phyloP scores from a whole-genome alignment of 805 yeast genomes.

The Wickerhamiella occidentalis region DNA sequence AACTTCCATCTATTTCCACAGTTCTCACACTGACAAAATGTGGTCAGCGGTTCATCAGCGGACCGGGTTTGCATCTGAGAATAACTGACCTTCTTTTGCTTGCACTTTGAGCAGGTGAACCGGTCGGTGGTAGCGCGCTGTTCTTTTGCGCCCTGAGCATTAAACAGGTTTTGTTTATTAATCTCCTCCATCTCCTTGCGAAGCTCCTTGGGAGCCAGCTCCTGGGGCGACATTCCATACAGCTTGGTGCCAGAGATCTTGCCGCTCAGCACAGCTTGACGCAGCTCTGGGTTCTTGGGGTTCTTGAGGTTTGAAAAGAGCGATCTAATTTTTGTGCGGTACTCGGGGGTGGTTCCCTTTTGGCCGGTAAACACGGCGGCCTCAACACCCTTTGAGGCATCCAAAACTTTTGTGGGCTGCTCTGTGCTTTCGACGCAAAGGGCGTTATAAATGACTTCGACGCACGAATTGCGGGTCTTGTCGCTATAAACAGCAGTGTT shows the following conservation, averaged over 20 bases:
- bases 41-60: conserved; percentile 97
- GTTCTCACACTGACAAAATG: conserved; percentile 94
- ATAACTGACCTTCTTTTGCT: conserved; percentile 90
- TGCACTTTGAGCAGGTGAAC: conserved; percentile 95
- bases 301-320: conserved; percentile 79
- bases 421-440: conserved; percentile 65
- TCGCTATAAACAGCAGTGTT: conserved; percentile 58
- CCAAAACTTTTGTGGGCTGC: conserved; percentile 47
- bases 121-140: conserved; percentile 93
- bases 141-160: conserved; percentile 95
- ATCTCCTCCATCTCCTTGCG: conserved; percentile 75
- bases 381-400: conserved; percentile 62
- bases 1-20: conserved; percentile 99
- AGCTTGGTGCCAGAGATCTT: conserved; percentile 53
- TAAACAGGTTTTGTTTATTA: conserved; percentile 79
- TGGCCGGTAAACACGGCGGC: conserved; percentile 51
- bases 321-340: conserved; percentile 75
- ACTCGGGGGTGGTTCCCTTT: conserved; percentile 41
- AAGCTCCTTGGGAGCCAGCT: conserved; percentile 86
- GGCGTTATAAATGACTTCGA: conserved; percentile 77
- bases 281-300: conserved; percentile 75
- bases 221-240: conserved; percentile 79
- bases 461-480: conserved; percentile 70
- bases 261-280: conserved; percentile 55
- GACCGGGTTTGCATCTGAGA: conserved; percentile 97